phyloP scores from a whole-genome alignment of 2,329 filamentous ascomycete genomes.

The Pseudophaeomoniella oleicola region DNA sequence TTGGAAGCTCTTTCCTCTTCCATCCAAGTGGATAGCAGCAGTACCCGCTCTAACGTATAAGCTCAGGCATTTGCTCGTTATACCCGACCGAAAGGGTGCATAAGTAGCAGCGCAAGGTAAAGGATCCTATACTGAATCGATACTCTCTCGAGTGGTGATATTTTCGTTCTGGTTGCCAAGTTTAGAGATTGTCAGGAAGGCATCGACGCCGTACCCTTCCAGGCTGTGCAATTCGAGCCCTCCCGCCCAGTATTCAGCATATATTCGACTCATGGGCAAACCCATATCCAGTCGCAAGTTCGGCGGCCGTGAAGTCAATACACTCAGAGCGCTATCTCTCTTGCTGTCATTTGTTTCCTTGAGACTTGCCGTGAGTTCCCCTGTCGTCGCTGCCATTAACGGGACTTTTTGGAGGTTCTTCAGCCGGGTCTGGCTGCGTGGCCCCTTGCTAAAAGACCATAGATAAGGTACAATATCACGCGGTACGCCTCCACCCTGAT shows the following conservation, averaged over 20 bases:
- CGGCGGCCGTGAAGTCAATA: slow-evolving; percentile 68
- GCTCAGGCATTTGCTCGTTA: no score
- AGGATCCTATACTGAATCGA: slow-evolving; percentile 52
- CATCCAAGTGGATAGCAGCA: slow-evolving; percentile 1
- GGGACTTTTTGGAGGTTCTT: slow-evolving; percentile 77
- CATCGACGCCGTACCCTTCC: slow-evolving; percentile 91
- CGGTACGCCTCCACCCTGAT: slow-evolving; percentile 85
- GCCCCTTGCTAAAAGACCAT: slow-evolving; percentile 95
- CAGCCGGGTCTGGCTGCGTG: slow-evolving; percentile 61
- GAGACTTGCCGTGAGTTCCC: slow-evolving; percentile 52
- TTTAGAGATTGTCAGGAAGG: slow-evolving; percentile 90
- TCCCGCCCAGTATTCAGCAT: slow-evolving; percentile 96
- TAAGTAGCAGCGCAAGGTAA: slow-evolving; percentile 1
- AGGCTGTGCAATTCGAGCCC: slow-evolving; percentile 80
- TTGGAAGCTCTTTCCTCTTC: no score
- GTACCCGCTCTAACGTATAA: no score
- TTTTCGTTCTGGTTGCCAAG: slow-evolving; percentile 97
- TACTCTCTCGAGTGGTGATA: slow-evolving; percentile 59
- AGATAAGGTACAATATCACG: slow-evolving; percentile 73
- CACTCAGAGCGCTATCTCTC: slow-evolving; percentile 55
- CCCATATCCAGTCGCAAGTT: slow-evolving; percentile 85
- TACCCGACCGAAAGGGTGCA: no score
- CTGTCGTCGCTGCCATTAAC: slow-evolving; percentile 81
- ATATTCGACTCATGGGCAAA: slow-evolving; percentile 81
- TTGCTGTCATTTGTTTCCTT: slow-evolving; percentile 14